Base-by-base conservation (phyloP, 116 monocot species). In the Iris pallida region DNA sequence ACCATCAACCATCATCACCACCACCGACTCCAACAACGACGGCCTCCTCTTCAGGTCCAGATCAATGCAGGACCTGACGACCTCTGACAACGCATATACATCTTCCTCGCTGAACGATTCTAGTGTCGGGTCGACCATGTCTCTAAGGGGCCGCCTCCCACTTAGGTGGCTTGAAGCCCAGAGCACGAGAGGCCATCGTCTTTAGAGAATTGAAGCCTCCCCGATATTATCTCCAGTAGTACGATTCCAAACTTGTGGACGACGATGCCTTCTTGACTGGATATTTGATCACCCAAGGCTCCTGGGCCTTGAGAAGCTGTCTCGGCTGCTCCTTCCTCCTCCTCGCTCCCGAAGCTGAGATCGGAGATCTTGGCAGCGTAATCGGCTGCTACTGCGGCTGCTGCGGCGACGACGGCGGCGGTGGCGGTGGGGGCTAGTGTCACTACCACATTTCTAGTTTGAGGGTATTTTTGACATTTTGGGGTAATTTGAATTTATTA, bases 151-250 rank as follows among this genome's bases (percentile, higher is more conserved):
- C 55, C 84, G 64, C 57, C 73, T 75, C n/a, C 84, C 76, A 4
- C 52, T 76, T 4, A 84, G 64, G 55, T 84, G 80, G 49, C 76
- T 76, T 8, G 80, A 84, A 47, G 84, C 84, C 80, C 80, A 84
- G 16, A 84, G 73, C 15, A 80, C 84, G 5, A 84, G 72, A 84
- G 57, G 13, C 80, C 80, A 42, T 80, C 75, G 55, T 84, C 84
- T 45, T 84, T 59, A 4, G 79, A 80, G 43, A 76, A 84, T 41
- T 75, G 84, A 7, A 71, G 62, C 58, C 84, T 65, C 9, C 84
- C 84, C 7, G 84, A 84, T 59, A 84, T 84, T n/a, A 76, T 73
- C 16, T 84, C 84, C 14, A 84, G 68, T n/a, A 84, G 62, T 20
- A 84, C 59, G 11, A 80, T 73, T 1, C 76, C 84, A 46, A 84